Base-by-base conservation (phyloP, 2,329 filamentous ascomycete genomes). In the Capronia coronata region DNA sequence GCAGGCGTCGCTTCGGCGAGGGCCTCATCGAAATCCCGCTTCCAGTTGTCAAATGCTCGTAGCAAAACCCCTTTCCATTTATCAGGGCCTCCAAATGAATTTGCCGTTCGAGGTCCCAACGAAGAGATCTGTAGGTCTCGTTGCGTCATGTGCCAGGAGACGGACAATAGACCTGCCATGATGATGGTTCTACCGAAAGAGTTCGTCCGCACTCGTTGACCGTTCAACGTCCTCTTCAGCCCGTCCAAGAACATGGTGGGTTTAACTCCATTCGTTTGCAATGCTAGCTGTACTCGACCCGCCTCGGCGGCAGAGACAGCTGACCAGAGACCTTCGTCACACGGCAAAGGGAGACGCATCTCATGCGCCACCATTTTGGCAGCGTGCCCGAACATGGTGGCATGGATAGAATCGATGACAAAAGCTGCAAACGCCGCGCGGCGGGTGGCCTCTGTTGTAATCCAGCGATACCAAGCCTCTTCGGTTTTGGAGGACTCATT, bases 141-240 rank as follows among this genome's bases (percentile, higher is more conserved):
- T 66, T 97, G 90, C 64, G 94, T 93, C 86, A 97, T 91, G 66
- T 97, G 91, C 87, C 89, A 97, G 63, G 86, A 93, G 23, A 97
- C 88, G 59, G 88, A 96, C 19, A 97, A 74, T 22, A 98, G 71
- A 0, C 93, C 93, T 1, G 91, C 86, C 89, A 97, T 97, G 44
- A 98, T 75, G 38, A 95, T 88, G 2, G 86, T 93, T 32, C 93
- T 82, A 1, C 91, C 93, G 64, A 97, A 98, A 0, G 88, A 84
- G 65, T 96, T 96, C 2, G 93, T 97, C 45, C 84, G 81, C 3
- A 97, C 90, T 49, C 80, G 82, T 55, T 91, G 81, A n/a, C 83
- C 83, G 59, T 87, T 91, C 14, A 98, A 74, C 0, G 89, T 96
- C 57, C 84, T 81, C 70, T 95, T 96, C 16, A 97, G 75, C 0